Percentiles rank a stretch among this genome's conserved stretches.
phyloP scores from a whole-genome alignment of 202 grass and related monocot genomes.

The Digitaria exilis region DNA sequence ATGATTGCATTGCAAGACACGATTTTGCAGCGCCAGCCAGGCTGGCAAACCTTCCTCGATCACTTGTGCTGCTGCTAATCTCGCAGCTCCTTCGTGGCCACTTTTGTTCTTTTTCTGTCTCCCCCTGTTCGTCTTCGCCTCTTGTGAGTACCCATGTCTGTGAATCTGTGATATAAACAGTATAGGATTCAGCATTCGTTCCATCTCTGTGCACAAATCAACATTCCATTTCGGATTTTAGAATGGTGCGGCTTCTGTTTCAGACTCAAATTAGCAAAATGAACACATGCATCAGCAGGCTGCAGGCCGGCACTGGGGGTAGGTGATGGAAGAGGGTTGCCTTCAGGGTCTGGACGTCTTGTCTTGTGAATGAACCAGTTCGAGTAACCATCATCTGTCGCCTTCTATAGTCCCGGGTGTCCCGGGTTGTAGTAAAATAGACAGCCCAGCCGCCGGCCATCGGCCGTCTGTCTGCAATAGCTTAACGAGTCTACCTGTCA shows the following conservation, averaged over 20 bases:
- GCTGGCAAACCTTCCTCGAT: neutral
- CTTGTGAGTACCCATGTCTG: conserved; percentile 25
- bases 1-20: neutral
- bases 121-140: neutral
- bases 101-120: neutral
- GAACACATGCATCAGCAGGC: neutral
- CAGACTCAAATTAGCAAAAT: neutral
- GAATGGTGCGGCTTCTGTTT: neutral
- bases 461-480: neutral
- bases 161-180: conserved; percentile 7
- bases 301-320: neutral
- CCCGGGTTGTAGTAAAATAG: neutral
- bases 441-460: conserved; percentile 27
- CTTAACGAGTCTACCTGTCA: neutral
- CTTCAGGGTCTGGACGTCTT: neutral
- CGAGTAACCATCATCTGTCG: neutral
- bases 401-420: neutral
- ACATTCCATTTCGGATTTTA: neutral
- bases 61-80: neutral
- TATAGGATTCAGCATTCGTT: conserved; percentile 41
- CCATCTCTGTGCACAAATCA: neutral
- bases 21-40: neutral
- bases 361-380: neutral
- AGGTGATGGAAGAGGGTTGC: neutral
- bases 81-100: neutral